A percentile compares a stretch with the other conserved stretches of the same genome.
Conservation (phyloP, 352 stramenopile species). For the Phytophthora rubi region DNA sequence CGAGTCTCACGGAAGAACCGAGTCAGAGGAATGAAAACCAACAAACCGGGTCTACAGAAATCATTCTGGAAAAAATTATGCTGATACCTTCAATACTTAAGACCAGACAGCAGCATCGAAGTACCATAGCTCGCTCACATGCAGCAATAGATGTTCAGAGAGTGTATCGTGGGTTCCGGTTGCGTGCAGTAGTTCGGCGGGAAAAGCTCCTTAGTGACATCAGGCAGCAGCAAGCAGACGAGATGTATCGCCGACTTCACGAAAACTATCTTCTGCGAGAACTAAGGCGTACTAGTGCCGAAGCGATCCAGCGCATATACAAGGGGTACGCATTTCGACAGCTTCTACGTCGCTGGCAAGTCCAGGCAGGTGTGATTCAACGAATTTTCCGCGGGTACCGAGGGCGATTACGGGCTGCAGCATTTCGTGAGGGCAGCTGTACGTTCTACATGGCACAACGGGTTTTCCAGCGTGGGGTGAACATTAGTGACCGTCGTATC, state of each 20-base stretch:
- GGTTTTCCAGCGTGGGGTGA: conserved; percentile 66
- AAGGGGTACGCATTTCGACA: conserved; percentile 51
- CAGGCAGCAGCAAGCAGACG: conserved; percentile 57
- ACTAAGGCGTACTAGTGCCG: conserved; percentile 46
- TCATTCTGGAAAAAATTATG: conserved; percentile 37
- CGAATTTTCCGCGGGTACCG: conserved; percentile 59
- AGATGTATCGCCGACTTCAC: conserved; percentile 42
- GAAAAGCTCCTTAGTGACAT: conserved; percentile 51
- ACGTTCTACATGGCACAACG: conserved; percentile 75
- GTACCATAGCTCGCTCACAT: conserved; percentile 26
- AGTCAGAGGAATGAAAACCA: conserved; percentile 1
- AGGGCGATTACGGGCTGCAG: conserved; percentile 57
- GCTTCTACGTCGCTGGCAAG: conserved; percentile 38
- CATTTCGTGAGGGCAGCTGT: conserved; percentile 70
- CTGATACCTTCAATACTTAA: conserved; percentile 59
- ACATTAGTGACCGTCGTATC: conserved; percentile 50
- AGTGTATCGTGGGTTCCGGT: conserved; percentile 60
- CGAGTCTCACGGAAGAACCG: not conserved
- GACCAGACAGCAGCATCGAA: conserved; percentile 35
- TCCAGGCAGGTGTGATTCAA: conserved; percentile 50
- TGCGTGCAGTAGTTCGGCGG: conserved; percentile 56
- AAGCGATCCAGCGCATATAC: conserved; percentile 65
- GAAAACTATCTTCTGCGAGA: conserved; percentile 54
- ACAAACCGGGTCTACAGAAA: not conserved
- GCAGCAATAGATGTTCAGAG: conserved; percentile 56